These are phyloP conservation scores for Mortierella claussenii DNA, from an alignment of 192 early-diverging fungal genomes.

Conservation along the genomic window DNA sequence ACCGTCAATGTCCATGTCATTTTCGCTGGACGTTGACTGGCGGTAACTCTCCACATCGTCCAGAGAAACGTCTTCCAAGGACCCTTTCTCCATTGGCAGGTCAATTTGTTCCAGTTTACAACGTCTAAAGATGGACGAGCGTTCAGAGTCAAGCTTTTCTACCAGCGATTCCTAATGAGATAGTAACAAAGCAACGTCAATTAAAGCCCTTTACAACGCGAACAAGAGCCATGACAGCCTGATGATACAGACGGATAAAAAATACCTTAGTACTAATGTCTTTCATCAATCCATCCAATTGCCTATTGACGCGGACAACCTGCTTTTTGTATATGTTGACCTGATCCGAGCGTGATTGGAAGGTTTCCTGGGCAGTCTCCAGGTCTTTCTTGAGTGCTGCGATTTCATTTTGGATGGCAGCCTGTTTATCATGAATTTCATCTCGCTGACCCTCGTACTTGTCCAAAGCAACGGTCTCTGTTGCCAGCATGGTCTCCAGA, in stretches of 20 bases:
- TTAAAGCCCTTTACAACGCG: not conserved
- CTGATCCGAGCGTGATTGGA: constrained; percentile 65
- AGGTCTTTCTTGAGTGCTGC: constrained; percentile 60
- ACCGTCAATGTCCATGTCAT: constrained; percentile 64
- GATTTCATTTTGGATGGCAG: constrained; percentile 63
- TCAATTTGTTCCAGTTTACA: constrained; percentile 97
- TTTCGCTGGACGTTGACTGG: constrained; percentile 18
- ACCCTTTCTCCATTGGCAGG: constrained; percentile 80
- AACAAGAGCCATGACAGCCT: not conserved
- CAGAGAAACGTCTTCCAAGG: constrained; percentile 80
- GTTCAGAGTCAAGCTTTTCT: constrained; percentile 83
- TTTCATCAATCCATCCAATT: constrained; percentile 73
- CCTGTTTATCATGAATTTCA: constrained; percentile 51
- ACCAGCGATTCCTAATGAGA: constrained; percentile 69
- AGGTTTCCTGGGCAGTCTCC: constrained; percentile 56
- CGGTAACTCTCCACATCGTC: constrained; percentile 66
- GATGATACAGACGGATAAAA: not conserved
- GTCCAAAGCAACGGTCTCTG: constrained; percentile 52
- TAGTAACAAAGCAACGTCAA: constrained; percentile 3
- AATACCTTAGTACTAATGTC: constrained; percentile 63
- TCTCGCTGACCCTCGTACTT: constrained; percentile 48
- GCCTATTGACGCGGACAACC: constrained; percentile 66
- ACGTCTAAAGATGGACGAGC: constrained; percentile 80
- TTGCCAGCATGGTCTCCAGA: constrained; percentile 60
- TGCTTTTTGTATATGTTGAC: constrained; percentile 69